Evolutionary conservation across 106 monocot genomes (phyloP).

Genomic region (Chionographis japonica): DNA sequence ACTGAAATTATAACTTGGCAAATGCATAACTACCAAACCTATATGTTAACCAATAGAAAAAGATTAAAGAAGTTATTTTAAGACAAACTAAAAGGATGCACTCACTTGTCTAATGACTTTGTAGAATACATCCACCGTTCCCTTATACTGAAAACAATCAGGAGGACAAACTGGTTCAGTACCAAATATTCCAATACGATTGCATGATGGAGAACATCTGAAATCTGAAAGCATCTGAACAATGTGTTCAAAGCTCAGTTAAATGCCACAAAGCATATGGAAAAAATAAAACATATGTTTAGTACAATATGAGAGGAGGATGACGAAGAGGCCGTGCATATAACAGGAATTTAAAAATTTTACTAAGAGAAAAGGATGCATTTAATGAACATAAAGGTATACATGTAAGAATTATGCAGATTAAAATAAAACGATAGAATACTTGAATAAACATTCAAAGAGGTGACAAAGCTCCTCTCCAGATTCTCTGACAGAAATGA

Average conservation of each 20-base stretch:
- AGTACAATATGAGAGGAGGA: not conserved
- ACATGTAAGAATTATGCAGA: too few relatives aligned
- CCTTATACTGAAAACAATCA: slow-evolving; percentile 94
- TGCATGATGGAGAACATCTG: slow-evolving; percentile 86
- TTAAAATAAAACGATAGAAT: too few relatives aligned
- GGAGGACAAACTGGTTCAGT: slow-evolving; percentile 67
- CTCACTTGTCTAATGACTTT: slow-evolving; percentile 88
- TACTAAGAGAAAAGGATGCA: too few relatives aligned
- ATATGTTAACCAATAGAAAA: not conserved
- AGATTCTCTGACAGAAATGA: too few relatives aligned
- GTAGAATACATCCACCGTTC: slow-evolving; percentile 89
- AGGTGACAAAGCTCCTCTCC: too few relatives aligned
- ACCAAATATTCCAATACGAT: slow-evolving; percentile 70
- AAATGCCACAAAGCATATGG: too few relatives aligned
- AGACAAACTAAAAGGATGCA: not conserved
- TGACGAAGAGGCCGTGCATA: not conserved
- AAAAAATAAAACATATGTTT: not conserved
- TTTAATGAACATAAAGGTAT: too few relatives aligned
- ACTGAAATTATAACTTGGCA: not conserved
- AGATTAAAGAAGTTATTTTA: not conserved
- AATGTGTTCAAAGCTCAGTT: not conserved
- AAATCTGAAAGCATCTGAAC: slow-evolving; percentile 73
- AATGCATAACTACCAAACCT: not conserved
- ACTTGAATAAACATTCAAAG: too few relatives aligned
- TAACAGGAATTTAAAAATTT: not conserved